Conservation (phyloP, 78 protist species). For the Protostelium mycophagum region DNA sequence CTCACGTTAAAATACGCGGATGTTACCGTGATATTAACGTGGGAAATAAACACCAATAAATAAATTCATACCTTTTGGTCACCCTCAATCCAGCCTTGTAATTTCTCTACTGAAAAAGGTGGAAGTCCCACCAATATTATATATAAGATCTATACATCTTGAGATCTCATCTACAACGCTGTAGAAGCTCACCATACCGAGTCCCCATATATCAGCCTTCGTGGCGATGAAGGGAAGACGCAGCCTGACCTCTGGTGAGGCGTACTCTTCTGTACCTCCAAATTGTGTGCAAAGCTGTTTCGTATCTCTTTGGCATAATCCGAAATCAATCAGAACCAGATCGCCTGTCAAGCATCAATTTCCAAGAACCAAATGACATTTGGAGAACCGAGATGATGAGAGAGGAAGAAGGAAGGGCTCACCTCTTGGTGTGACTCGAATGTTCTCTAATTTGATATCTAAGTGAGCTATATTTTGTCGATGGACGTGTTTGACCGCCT, state of each 20-base stretch:
- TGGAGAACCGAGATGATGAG: background rate
- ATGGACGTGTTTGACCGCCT: background rate
- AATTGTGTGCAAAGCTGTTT: background rate
- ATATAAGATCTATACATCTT: background rate
- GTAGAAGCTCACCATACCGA: background rate
- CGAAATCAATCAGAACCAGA: background rate
- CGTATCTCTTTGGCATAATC: background rate
- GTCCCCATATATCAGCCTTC: background rate
- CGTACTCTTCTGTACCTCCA: background rate
- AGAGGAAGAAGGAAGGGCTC: no score
- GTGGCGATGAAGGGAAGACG: background rate
- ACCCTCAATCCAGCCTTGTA: background rate
- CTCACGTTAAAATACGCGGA: no score
- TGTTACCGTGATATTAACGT: no score
- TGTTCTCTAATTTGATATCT: background rate
- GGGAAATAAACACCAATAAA: no score
- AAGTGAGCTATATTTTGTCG: background rate
- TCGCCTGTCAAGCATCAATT: no score
- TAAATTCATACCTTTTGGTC: background rate
- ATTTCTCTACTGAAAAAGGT: background rate
- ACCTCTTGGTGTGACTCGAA: background rate
- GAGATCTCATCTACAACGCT: background rate
- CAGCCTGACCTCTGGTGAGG: background rate
- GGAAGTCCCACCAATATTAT: background rate
- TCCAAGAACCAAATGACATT: background rate